phyloP scores from a whole-genome alignment of 169 alveolate genomes.

The Theileria luwenshuni region DNA sequence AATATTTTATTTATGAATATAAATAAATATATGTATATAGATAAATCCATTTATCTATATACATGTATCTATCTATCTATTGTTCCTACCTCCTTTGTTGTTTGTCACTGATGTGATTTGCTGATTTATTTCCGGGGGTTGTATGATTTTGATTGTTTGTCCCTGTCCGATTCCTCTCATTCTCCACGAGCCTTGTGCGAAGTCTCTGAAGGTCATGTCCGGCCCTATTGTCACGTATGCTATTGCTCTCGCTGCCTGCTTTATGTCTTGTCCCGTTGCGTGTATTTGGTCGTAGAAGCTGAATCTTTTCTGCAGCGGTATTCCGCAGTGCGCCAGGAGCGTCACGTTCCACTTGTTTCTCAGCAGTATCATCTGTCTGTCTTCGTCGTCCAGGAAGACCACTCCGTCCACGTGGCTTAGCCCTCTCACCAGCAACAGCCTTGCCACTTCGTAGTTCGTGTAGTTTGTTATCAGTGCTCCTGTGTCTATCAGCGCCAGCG shows the following conservation, averaged over 20 bases:
- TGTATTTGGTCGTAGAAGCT: conserved; percentile 91
- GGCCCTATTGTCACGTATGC: conserved; percentile 88
- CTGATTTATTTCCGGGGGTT: conserved; percentile 79
- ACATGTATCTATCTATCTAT: no score
- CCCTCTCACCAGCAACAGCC: conserved; percentile 74
- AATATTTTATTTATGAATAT: neutral
- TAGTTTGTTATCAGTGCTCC: conserved; percentile 86
- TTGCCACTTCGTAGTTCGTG: conserved; percentile 77
- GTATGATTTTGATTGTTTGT: conserved; percentile 77
- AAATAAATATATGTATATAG: no score
- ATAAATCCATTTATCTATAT: no score
- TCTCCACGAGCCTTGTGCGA: conserved; percentile 91
- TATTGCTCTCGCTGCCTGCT: conserved; percentile 85
- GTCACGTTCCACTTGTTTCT: conserved; percentile 60
- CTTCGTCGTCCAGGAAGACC: conserved; percentile 69
- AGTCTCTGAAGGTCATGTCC: conserved; percentile 87
- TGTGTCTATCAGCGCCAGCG: conserved; percentile 84
- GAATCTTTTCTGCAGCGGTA: conserved; percentile 84
- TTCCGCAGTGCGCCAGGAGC: conserved; percentile 63
- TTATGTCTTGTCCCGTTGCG: conserved; percentile 90
- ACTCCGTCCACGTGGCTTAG: conserved; percentile 79
- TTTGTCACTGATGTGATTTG: conserved; percentile 68
- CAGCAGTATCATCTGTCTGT: conserved; percentile 68
- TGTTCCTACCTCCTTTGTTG: conserved; percentile 26
- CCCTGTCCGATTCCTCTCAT: conserved; percentile 87